phyloP scores from a whole-genome alignment of 176 grass and related monocot genomes.

The Aegilops longissima region DNA sequence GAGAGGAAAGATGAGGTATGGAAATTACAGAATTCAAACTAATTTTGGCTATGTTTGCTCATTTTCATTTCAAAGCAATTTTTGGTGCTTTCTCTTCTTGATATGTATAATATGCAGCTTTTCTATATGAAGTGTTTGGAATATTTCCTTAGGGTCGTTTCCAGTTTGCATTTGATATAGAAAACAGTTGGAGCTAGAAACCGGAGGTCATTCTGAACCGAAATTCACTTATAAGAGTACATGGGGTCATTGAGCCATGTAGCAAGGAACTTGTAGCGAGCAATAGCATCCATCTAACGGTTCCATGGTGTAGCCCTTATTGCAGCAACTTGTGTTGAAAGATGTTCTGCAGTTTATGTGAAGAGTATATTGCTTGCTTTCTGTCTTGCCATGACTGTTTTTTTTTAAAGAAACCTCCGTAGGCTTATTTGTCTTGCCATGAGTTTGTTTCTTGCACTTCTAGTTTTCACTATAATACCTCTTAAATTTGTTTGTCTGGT shows the following conservation, averaged over 20 bases:
- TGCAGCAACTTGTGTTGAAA: neutral
- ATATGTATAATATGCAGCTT: neutral
- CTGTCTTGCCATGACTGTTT: too few species aligned
- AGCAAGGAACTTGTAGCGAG: neutral
- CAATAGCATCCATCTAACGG: neutral
- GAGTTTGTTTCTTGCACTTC: neutral
- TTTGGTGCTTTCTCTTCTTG: neutral
- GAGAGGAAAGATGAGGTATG: too few species aligned
- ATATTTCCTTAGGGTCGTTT: neutral
- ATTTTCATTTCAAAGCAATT: too few species aligned
- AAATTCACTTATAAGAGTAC: neutral
- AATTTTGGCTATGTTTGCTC: too few species aligned
- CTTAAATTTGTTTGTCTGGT: slow-evolving; percentile 14
- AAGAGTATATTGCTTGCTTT: neutral
- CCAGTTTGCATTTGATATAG: slow-evolving; percentile 3
- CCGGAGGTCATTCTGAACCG: neutral
- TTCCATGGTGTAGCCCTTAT: neutral
- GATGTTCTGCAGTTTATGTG: neutral
- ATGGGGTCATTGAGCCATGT: neutral
- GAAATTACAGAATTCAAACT: too few species aligned
- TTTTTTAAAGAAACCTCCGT: too few species aligned
- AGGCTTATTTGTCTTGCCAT: neutral
- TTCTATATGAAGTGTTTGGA: neutral
- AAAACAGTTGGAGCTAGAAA: neutral
- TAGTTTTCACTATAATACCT: neutral